These are phyloP conservation scores for Oryza glaberrima DNA, from an alignment of 176 grass and related monocot genomes.

Conservation along the genomic window DNA sequence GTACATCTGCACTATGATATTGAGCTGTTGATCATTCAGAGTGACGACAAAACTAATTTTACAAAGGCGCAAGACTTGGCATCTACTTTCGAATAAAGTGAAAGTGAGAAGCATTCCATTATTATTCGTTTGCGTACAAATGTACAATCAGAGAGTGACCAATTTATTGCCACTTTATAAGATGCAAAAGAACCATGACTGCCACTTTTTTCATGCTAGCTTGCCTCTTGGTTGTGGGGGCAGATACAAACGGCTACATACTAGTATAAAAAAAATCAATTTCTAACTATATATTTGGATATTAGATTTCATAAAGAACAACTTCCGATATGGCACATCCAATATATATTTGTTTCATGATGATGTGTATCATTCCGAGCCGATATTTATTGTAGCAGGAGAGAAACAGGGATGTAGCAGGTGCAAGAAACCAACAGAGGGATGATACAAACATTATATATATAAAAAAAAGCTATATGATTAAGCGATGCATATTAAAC, in stretches of 20 bases:
- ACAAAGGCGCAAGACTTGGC: not conserved
- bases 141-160: conserved; percentile 4
- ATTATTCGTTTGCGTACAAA: conserved; percentile 3
- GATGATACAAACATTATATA: not conserved
- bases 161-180: conserved; percentile 16
- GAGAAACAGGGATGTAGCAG: not conserved
- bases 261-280: not conserved
- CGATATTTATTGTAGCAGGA: not conserved
- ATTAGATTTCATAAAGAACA: not conserved
- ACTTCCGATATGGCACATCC: not conserved
- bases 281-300: too few relatives aligned
- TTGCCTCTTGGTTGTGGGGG: conserved; percentile 18
- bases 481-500: not conserved
- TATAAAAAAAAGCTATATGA: not conserved
- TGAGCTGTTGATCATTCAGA: not conserved
- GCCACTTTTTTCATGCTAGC: conserved; percentile 34
- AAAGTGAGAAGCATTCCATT: not conserved
- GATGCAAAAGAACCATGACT: not conserved
- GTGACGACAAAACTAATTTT: not conserved
- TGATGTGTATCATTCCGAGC: not conserved
- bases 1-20: not conserved
- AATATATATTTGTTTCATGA: not conserved
- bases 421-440: not conserved
- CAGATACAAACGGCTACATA: not conserved
- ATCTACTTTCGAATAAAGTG: conserved; percentile 3